Base-by-base conservation (phyloP, 2,329 filamentous ascomycete species). In the Xylaria sp. region DNA sequence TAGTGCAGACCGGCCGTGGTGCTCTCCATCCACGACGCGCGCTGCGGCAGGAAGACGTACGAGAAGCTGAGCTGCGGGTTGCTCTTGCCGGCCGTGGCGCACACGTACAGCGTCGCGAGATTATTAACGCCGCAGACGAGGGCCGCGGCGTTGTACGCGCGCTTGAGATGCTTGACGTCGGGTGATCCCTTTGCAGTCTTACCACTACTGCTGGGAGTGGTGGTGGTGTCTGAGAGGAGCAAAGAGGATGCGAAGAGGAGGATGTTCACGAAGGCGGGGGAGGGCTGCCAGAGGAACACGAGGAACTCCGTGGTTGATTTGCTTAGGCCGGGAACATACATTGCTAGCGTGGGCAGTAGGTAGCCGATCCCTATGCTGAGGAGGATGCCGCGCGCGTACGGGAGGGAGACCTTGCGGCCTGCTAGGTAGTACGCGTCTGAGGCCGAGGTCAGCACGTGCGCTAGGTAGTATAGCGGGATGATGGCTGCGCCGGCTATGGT, bases 121-220 rank as follows among this genome's bases (percentile, higher is more conserved):
- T 78, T 76, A 44, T 68, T 70, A 10, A 70, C 13, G 7, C 70
- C 57, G n/a, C 74, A 68, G 39, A 77, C 71, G 25, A 74, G 37
- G 39, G 67, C 75, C 4, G 67, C 68, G 62, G 69, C 37, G 10
- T 70, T 44, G 58, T 78, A 78, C 8, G 73, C 60, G 52, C 68
- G 71, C 69, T 77, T 77, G n/a, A 78, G 71, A 37, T 76, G 66
- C 69, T 69, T 70, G 54, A 77, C 66, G 52, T 78, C 76, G 44
- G 70, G 69, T 28, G 64, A 60, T 56, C 1, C 55, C 20, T 7
- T 28, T 54, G 41, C 41, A 39, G 3, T 9, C 34, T 37, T 37
- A 37, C 41, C 41, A 13, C 18, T n/a, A 46, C 41, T n/a, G 18
- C 41, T 46, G 15, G 57, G 13, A 15, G 28, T n/a, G 34, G 46